Percentiles rank a stretch among this genome's conserved stretches.
These are phyloP conservation scores for Pyricularia sp. DNA, from an alignment of 2,329 filamentous ascomycete genomes.

Conservation along the genomic window DNA sequence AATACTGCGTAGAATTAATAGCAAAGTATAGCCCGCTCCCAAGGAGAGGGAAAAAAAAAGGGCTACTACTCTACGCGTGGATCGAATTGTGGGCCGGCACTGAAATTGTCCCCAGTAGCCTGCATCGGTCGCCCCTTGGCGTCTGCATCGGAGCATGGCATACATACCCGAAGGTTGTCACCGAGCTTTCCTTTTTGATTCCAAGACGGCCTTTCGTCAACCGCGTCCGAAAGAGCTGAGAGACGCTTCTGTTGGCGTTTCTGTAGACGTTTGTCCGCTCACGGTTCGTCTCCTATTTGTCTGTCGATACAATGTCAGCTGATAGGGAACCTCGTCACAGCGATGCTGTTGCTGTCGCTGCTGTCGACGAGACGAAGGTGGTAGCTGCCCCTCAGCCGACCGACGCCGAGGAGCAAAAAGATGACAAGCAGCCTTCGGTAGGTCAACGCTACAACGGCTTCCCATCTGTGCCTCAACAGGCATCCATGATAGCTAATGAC, in stretches of 20 bases:
- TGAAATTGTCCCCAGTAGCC: background rate
- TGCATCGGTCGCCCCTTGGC: background rate
- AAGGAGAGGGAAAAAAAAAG: background rate
- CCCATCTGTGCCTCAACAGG: background rate
- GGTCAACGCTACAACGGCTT: background rate
- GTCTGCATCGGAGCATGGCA: background rate
- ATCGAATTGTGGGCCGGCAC: background rate
- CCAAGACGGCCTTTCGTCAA: background rate
- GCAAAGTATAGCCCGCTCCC: background rate
- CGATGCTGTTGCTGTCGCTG: background rate
- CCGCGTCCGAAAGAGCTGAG: background rate
- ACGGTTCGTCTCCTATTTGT: background rate
- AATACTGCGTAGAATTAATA: background rate
- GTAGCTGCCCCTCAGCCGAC: background rate
- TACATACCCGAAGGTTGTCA: background rate
- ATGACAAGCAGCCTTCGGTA: background rate
- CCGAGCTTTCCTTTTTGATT: background rate
- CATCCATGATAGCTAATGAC: background rate
- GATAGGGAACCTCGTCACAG: constrained; percentile 6
- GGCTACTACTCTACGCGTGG: background rate
- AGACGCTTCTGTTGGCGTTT: background rate
- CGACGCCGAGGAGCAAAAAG: background rate
- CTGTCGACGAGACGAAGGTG: background rate
- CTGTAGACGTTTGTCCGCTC: background rate
- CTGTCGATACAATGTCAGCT: background rate